A percentile compares a stretch with the other conserved stretches of the same genome.
These are phyloP conservation scores for Zymoseptoria pseudotritici DNA, from an alignment of 2,329 filamentous ascomycete genomes.

Conservation along the genomic window DNA sequence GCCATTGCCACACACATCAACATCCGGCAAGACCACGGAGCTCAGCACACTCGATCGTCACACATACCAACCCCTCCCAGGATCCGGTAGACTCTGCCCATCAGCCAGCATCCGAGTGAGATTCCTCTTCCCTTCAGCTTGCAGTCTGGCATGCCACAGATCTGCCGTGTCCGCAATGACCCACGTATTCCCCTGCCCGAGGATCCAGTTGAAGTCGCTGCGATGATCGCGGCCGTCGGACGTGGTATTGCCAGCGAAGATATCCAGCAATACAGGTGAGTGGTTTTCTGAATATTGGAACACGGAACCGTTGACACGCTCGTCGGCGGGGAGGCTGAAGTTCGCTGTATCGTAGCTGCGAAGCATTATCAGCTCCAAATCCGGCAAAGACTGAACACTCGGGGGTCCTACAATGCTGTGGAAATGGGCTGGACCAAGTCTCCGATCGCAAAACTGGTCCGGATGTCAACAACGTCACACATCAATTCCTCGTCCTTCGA, in stretches of 20 bases:
- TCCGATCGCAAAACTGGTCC: conserved; percentile 6
- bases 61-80: neutral
- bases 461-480: conserved; percentile 3
- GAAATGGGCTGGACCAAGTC: conserved; percentile 11
- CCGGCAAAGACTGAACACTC: neutral
- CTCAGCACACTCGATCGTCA: neutral
- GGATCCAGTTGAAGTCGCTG: conserved; percentile 14
- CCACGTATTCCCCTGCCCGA: conserved; percentile 14
- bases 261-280: conserved; percentile 9
- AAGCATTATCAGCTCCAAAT: neutral
- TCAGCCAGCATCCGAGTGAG: conserved; percentile 12
- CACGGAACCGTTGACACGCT: conserved; percentile 6
- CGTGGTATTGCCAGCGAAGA: conserved; percentile 3
- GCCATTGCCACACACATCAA: neutral
- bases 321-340: conserved; percentile 9
- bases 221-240: conserved; percentile 15
- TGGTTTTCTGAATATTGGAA: conserved; percentile 8
- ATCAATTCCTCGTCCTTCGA: neutral
- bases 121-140: conserved; percentile 12
- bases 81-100: neutral
- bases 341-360: conserved; percentile 12
- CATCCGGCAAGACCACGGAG: too few species aligned
- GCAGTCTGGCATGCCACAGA: conserved; percentile 12
- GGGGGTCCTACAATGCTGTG: neutral
- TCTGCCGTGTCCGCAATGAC: conserved; percentile 18